Conservation (phyloP, 352 stramenopile genomes). For the Phytophthora syringae region DNA sequence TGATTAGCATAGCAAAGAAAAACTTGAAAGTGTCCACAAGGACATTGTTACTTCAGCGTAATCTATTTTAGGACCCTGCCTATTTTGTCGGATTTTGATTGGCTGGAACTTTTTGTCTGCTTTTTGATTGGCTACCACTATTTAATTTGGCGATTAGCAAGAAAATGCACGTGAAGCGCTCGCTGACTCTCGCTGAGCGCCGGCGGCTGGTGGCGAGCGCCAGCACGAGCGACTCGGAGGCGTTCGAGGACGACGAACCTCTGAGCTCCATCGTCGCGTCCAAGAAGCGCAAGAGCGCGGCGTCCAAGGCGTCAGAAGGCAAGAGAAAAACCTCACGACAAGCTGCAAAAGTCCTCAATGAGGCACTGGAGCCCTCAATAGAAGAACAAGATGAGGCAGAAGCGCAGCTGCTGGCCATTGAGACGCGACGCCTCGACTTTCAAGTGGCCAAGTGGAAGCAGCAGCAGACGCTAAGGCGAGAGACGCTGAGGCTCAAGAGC, state of each 20-base stretch:
- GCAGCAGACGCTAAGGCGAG: slow-evolving; percentile 22
- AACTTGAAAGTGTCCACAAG: too few species aligned
- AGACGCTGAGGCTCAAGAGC: slow-evolving; percentile 29
- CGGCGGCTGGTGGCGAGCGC: slow-evolving; percentile 5
- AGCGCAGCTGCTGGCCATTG: slow-evolving; percentile 28
- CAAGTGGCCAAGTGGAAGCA: slow-evolving; percentile 39
- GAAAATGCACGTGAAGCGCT: slow-evolving; percentile 20
- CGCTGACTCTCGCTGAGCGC: neutral
- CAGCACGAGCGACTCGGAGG: slow-evolving; percentile 6
- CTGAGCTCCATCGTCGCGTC: neutral
- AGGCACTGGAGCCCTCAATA: neutral
- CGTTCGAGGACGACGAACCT: neutral
- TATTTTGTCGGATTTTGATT: too few species aligned
- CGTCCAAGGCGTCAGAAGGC: neutral
- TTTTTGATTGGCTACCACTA: too few species aligned
- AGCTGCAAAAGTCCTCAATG: neutral
- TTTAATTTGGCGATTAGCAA: slow-evolving; percentile 1
- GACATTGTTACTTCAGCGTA: too few species aligned
- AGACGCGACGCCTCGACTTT: slow-evolving; percentile 25
- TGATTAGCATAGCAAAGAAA: too few species aligned
- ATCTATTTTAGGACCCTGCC: slow-evolving; percentile 4
- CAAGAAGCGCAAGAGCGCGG: slow-evolving; percentile 24
- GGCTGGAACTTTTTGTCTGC: too few species aligned
- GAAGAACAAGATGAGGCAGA: slow-evolving; percentile 8
- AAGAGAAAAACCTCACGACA: slow-evolving; percentile 1